Percentiles rank a stretch among this genome's conserved stretches.
Evolutionary conservation across 169 alveolate species (phyloP).

Genomic region (Sarcocystis neurona): DNA sequence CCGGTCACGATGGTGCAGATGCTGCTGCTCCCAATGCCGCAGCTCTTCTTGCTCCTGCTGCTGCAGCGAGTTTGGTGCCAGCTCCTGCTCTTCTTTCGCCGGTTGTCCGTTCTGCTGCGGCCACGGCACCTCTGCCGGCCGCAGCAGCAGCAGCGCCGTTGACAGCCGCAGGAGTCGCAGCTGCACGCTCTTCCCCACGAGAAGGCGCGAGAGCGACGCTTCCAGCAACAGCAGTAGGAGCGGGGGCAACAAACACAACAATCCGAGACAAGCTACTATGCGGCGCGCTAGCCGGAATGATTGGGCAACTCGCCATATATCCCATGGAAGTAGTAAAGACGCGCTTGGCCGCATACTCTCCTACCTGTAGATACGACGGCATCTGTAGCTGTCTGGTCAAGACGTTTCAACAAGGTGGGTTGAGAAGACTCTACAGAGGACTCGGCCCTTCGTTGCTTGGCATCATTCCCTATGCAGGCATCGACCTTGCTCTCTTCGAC

Average conservation of each 20-base stretch:
- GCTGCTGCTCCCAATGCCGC: neutral
- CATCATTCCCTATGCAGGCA: slow-evolving; percentile 71
- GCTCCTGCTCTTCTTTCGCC: neutral
- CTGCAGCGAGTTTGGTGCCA: neutral
- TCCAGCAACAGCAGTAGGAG: neutral
- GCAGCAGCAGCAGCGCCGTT: slow-evolving; percentile 12
- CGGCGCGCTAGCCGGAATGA: slow-evolving; percentile 68
- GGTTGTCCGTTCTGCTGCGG: no score
- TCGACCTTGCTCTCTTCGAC: slow-evolving; percentile 68
- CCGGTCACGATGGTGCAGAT: neutral
- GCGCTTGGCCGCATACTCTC: slow-evolving; percentile 67
- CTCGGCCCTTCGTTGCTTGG: slow-evolving; percentile 67
- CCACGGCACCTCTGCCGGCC: neutral
- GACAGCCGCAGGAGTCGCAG: slow-evolving; percentile 35
- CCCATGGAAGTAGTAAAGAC: slow-evolving; percentile 76
- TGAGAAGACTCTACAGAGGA: slow-evolving; percentile 64
- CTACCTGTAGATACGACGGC: slow-evolving; percentile 65
- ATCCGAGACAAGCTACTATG: slow-evolving; percentile 66
- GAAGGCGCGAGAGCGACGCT: neutral
- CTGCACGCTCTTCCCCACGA: no score
- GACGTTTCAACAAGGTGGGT: slow-evolving; percentile 58
- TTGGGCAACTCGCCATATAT: slow-evolving; percentile 68
- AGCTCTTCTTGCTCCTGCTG: slow-evolving; percentile 10
- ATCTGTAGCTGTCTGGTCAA: slow-evolving; percentile 60
- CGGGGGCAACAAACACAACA: neutral